Base-by-base conservation (phyloP, 1,284 basidiomycete species). In the Mycena citricolor region DNA sequence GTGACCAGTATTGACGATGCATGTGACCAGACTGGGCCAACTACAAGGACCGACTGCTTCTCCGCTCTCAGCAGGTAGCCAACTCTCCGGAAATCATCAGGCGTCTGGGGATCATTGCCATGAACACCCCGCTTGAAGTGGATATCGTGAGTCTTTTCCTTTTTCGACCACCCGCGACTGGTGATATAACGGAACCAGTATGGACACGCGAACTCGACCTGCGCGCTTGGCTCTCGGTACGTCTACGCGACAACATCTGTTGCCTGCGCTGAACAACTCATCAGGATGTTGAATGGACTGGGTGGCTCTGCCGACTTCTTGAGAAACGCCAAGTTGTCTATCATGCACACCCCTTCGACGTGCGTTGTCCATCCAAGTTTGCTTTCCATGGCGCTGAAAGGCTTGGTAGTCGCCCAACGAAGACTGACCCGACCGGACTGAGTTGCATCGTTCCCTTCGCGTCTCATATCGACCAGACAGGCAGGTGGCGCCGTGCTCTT, bases 61-160 rank as follows among this genome's bases (percentile, higher is more conserved):
- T 77, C 4, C 72, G 74, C n/a, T 74, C 74, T 4, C 75, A 77
- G 51, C 74, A 76, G 56, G 71, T 76, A 4, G 74, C 74, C 41
- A 77, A 76, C 56, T 69, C 73, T 1, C 73, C 74, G 2, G 75
- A 77, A 52, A 64, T 77, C 41, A 75, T 77, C 44, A 61, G 74
- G 13, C 63, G 74, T 1, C 61, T 77, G 11, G 74, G 74, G 47
- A 61, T 76, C 40, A 75, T 75, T 28, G 73, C 74, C 2, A 76
- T 76, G 73, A 76, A 77, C 55, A 76, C 74, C 0, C 74, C 74
- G 1, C 61, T 77, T 8, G 74, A 77, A 56, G 71, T 77, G 5
- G 72, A 73, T 24, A 51, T 73, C 41, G 67, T 69, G 33, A 16
- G 66, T 65, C 2, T 13, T 35, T n/a, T 33, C 25, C 29, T 26